phyloP scores from a whole-genome alignment of 2,329 filamentous ascomycete genomes.

The Colletotrichum magnum region DNA sequence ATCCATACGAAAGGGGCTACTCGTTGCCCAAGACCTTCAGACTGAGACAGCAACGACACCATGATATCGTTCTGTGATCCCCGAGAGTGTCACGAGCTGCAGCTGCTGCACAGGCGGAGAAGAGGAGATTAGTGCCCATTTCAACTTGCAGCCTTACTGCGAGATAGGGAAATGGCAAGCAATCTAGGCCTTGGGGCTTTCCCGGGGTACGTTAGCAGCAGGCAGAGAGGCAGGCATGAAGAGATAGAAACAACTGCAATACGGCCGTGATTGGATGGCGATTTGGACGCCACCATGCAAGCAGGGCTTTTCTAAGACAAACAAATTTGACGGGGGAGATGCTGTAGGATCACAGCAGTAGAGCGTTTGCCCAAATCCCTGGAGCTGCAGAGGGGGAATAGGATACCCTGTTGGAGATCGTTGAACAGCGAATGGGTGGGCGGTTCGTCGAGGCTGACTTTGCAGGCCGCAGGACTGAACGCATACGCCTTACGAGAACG shows the following conservation, averaged over 20 bases:
- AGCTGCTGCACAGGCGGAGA: background rate
- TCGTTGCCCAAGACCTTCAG: background rate
- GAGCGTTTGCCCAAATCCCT: conserved; percentile 18
- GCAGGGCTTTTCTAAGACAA: conserved; percentile 30
- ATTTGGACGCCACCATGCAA: conserved; percentile 31
- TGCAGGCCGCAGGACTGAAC: conserved; percentile 11
- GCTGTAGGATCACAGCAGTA: conserved; percentile 6
- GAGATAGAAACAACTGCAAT: background rate
- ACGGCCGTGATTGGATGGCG: background rate
- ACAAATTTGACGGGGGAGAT: background rate
- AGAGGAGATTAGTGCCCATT: background rate
- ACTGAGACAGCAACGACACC: conserved; percentile 20
- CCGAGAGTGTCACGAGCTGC: background rate
- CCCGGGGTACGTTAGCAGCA: conserved; percentile 7
- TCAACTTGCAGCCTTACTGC: background rate
- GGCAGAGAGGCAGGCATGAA: background rate
- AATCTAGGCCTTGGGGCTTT: conserved; percentile 7
- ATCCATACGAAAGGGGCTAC: conserved; percentile 2
- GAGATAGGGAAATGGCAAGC: background rate
- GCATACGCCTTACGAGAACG: conserved; percentile 21
- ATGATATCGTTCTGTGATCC: conserved; percentile 3
- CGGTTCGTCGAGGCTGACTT: conserved; percentile 24
- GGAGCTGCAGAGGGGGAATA: conserved; percentile 11
- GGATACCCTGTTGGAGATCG: background rate
- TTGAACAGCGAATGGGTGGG: background rate